Evolutionary conservation across 352 stramenopile species (phyloP).

Genomic region (Phytophthora hibernalis): DNA sequence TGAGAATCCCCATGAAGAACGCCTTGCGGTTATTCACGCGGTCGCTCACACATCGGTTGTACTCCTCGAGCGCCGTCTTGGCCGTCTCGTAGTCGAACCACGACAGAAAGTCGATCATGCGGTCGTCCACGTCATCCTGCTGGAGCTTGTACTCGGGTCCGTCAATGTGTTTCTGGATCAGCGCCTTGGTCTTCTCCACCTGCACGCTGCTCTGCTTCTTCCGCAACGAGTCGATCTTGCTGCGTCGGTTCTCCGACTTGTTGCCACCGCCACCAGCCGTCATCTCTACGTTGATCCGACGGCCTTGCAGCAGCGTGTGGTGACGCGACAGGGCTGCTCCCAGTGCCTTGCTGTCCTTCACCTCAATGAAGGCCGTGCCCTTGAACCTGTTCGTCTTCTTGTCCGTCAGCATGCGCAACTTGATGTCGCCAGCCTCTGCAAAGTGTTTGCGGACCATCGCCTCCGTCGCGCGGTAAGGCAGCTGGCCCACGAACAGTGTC

Average conservation of each 20-base stretch:
- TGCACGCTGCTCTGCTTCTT: slow-evolving; percentile 88
- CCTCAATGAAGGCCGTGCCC: slow-evolving; percentile 87
- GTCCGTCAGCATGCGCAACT: slow-evolving; percentile 85
- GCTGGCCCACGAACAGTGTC: slow-evolving; percentile 85
- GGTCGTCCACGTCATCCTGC: slow-evolving; percentile 83
- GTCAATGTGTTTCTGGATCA: slow-evolving; percentile 86
- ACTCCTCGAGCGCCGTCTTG: slow-evolving; percentile 83
- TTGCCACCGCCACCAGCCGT: slow-evolving; percentile 82
- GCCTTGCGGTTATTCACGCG: slow-evolving; percentile 85
- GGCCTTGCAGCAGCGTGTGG: slow-evolving; percentile 80
- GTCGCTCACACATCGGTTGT: slow-evolving; percentile 75
- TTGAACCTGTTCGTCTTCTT: slow-evolving; percentile 87
- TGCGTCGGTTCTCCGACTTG: slow-evolving; percentile 80
- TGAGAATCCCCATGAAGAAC: slow-evolving; percentile 92
- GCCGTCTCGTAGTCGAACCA: slow-evolving; percentile 92
- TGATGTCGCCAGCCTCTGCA: slow-evolving; percentile 73
- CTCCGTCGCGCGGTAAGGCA: slow-evolving; percentile 82
- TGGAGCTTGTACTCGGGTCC: slow-evolving; percentile 75
- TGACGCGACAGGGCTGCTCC: slow-evolving; percentile 80
- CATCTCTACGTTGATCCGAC: slow-evolving; percentile 90
- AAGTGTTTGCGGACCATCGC: slow-evolving; percentile 75
- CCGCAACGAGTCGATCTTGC: slow-evolving; percentile 72
- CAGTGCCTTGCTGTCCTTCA: slow-evolving; percentile 83
- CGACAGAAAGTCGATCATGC: slow-evolving; percentile 88
- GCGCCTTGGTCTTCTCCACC: slow-evolving; percentile 81